Evolutionary conservation across 495 filamentous ascomycete species (phyloP), one percentile per base, ranked within the genome.

Genomic region (Trichoderma orchidacearum): DNA sequence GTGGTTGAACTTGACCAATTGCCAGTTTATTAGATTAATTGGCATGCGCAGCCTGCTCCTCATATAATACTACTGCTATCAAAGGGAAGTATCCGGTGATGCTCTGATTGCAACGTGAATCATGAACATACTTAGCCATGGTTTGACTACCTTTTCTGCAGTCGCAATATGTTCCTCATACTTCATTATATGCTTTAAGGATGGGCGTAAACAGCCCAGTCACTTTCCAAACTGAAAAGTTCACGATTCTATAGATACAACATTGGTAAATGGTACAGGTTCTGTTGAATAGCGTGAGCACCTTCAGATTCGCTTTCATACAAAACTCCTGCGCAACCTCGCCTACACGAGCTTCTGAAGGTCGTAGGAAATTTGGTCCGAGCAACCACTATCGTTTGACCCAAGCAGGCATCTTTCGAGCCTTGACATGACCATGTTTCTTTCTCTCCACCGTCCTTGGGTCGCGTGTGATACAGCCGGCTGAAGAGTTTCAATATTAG

Each of bases 381-480:
- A 9, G 8, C 41, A 48, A 23, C 41, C 15, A 55, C 62, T 83
- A 86, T 73, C 83, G 77, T 82, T 96, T 96, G 75, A 97, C 92
- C 93, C 93, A 99, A 60, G 94, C 78, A 56, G 91, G 94, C 85
- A 89, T 93, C 80, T 99, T 99, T 72, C 93, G 85, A 38, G 93
- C 92, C 77, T 97, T 97, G 69, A 95, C 68, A 61, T 87, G 85
- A 61, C 93, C 93, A 25, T 90, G 81, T 82, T 99, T 99, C 85
- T 99, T 99, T 64, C 93, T 90, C 74, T 99, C 93, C 58, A 97
- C 94, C 54, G 76, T 82, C 69, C 91, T 87, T 36, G 86, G 80
- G 80, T 99, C 91, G 61, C 95, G 85, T 53, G 90, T 95, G 57
- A 97, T 80, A 66, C 83, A 87, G 55, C 93, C 93, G 66, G 92